Conservation (phyloP, 306 rosid genomes). For the Cicer judaicum region DNA sequence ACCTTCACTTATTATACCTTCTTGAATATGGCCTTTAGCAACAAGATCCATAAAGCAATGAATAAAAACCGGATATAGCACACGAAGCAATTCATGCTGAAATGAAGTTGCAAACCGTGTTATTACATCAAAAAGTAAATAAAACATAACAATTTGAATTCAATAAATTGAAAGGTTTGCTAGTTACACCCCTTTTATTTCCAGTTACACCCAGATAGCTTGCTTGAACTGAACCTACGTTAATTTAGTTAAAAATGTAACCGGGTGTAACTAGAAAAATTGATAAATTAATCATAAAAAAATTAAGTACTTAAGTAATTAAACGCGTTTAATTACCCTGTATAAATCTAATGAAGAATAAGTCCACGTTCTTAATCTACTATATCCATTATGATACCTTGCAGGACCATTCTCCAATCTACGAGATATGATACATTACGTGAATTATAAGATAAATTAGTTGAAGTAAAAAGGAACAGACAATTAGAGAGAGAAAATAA, state of each 20-base stretch:
- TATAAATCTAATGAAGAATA: constrained; percentile 78
- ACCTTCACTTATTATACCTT: constrained; percentile 55
- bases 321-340: constrained; percentile 55
- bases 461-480: neutral
- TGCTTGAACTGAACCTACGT: too few species aligned
- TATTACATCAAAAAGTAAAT: neutral
- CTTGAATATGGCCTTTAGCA: constrained; percentile 92
- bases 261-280: too few species aligned
- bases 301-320: neutral
- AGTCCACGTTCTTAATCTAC: constrained; percentile 88
- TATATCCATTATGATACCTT: constrained; percentile 78
- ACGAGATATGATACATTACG: neutral
- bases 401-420: constrained; percentile 83
- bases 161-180: neutral
- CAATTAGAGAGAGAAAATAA: neutral
- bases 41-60: constrained; percentile 98
- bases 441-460: neutral
- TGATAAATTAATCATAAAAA: neutral
- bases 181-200: too few species aligned
- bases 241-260: too few species aligned
- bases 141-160: neutral
- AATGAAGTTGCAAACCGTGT: constrained; percentile 29
- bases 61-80: constrained; percentile 92
- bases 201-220: too few species aligned
- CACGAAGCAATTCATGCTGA: constrained; percentile 97